These are phyloP conservation scores for Chaetomidium leptoderma DNA, from an alignment of 495 filamentous ascomycete species.

Conservation along the genomic window DNA sequence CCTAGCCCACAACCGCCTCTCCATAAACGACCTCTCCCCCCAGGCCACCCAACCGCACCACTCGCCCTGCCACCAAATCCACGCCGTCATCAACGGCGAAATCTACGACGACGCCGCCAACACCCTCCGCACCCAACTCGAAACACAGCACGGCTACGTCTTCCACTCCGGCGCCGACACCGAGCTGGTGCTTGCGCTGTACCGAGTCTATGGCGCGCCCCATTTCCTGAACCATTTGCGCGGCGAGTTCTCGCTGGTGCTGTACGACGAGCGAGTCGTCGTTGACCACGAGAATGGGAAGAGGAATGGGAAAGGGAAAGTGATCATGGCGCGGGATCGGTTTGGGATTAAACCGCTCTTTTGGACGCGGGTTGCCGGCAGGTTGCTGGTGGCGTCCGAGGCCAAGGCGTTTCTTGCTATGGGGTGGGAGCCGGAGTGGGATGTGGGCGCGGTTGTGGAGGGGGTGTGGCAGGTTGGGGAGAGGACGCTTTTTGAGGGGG, in stretches of 20 bases:
- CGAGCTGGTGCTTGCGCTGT: constrained; percentile 50
- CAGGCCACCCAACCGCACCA: constrained; percentile 47
- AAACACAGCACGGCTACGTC: constrained; percentile 29
- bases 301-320: constrained; percentile 16
- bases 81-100: constrained; percentile 55
- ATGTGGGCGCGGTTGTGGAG: constrained; percentile 39
- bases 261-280: constrained; percentile 43
- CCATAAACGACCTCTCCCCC: constrained; percentile 50
- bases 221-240: constrained; percentile 43
- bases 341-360: constrained; percentile 54
- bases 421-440: constrained; percentile 49
- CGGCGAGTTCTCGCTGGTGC: constrained; percentile 49
- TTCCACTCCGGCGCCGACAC: constrained; percentile 44
- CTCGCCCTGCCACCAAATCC: constrained; percentile 34
- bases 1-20: constrained; percentile 36
- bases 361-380: constrained; percentile 38
- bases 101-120: constrained; percentile 48
- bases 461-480: constrained; percentile 37
- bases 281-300: too few species aligned
- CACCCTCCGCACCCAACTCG: constrained; percentile 33
- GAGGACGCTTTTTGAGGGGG: constrained; percentile 46
- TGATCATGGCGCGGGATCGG: constrained; percentile 47
- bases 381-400: constrained; percentile 42
- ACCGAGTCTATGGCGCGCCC: constrained; percentile 36
- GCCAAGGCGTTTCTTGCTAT: constrained; percentile 46